phyloP scores from a whole-genome alignment of 306 rosid species.

The Vigna angularis region DNA sequence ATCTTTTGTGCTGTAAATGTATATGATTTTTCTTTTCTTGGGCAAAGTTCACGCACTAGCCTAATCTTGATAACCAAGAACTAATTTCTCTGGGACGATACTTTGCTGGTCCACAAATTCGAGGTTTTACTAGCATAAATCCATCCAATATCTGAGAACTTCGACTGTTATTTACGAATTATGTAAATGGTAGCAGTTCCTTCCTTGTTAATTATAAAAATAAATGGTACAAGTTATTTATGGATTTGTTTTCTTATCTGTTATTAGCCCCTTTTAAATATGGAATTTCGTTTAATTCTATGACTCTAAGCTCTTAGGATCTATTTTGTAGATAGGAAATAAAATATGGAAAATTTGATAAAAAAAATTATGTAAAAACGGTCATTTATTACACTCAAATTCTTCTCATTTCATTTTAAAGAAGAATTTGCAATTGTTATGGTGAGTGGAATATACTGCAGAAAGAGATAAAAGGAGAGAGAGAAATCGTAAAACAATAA shows the following conservation, averaged over 20 bases:
- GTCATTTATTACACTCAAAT: too few relatives aligned
- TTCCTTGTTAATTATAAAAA: not conserved
- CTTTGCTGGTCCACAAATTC: not conserved
- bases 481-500: too few relatives aligned
- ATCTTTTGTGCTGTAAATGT: slow-evolving; percentile 34
- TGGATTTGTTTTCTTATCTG: not conserved
- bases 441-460: too few relatives aligned
- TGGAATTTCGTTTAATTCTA: not conserved
- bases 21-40: not conserved
- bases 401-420: too few relatives aligned
- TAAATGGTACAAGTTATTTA: not conserved
- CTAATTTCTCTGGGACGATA: too few relatives aligned
- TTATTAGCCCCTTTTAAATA: not conserved
- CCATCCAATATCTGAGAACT: not conserved
- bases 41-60: too few relatives aligned
- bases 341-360: too few relatives aligned
- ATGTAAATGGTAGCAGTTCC: not conserved
- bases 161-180: slow-evolving; percentile 2
- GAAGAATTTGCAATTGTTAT: too few relatives aligned
- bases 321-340: too few relatives aligned
- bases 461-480: too few relatives aligned
- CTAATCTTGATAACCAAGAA: too few relatives aligned
- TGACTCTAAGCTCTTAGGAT: not conserved
- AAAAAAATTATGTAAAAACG: too few relatives aligned
- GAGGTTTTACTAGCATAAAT: not conserved